Evolutionary conservation across 1,139 yeast genomes (phyloP).

Genomic region (Lodderomyces elongisporus): DNA sequence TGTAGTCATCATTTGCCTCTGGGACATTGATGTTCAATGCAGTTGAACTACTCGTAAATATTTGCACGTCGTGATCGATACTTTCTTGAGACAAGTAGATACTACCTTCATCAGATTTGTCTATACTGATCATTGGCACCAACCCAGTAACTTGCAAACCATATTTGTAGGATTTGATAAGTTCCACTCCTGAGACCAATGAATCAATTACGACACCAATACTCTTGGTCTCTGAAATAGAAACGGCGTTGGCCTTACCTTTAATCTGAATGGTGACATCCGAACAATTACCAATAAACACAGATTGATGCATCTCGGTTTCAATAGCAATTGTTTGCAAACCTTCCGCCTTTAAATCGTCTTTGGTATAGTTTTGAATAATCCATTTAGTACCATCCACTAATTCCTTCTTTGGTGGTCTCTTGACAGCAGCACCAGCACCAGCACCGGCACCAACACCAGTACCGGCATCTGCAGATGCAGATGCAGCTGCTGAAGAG

Average conservation of each 20-base stretch:
- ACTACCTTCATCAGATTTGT: conserved; percentile 83
- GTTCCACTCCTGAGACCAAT: conserved; percentile 81
- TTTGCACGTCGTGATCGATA: conserved; percentile 54
- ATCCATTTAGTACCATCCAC: conserved; percentile 83
- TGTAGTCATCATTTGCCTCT: conserved; percentile 48
- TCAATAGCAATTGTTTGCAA: conserved; percentile 52
- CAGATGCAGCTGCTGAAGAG: not conserved
- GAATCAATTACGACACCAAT: conserved; percentile 78
- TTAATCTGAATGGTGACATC: conserved; percentile 73
- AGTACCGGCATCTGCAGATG: no score
- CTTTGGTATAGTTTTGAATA: conserved; percentile 68
- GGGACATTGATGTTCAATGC: conserved; percentile 82
- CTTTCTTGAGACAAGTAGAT: conserved; percentile 73
- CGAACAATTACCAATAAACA: conserved; percentile 77
- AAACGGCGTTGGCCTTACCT: conserved; percentile 89
- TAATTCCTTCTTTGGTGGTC: conserved; percentile 72
- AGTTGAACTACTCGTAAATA: conserved; percentile 80
- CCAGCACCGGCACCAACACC: no score
- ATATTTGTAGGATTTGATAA: conserved; percentile 75
- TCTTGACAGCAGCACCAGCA: conserved; percentile 34
- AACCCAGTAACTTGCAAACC: conserved; percentile 80
- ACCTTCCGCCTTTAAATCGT: conserved; percentile 19
- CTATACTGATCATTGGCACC: conserved; percentile 79
- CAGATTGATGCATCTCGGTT: conserved; percentile 81
- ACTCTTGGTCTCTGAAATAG: conserved; percentile 67